Conservation (phyloP, 352 stramenopile species). For the Globisporangium nagaii region DNA sequence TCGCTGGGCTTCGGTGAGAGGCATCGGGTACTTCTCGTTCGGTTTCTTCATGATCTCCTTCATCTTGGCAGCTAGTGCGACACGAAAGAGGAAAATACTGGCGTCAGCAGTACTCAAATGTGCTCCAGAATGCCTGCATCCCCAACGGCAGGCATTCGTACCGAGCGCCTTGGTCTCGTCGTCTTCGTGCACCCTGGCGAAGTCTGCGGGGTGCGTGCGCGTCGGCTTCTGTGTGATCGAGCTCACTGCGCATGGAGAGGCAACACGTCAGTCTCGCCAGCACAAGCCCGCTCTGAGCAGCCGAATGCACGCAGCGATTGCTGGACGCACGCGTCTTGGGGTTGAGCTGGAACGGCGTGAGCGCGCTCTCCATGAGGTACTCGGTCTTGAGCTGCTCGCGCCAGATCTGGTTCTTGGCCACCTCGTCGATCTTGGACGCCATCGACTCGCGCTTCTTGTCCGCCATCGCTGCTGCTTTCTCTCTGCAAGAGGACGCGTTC, state of each 20-base stretch:
- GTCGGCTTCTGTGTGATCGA: conserved; percentile 74
- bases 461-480: conserved; percentile 31
- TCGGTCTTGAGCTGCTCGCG: conserved; percentile 84
- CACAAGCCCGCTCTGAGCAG: too few species aligned
- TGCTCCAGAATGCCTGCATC: too few species aligned
- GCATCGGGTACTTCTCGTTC: conserved; percentile 53
- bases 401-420: conserved; percentile 85
- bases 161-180: conserved; percentile 47
- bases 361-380: conserved; percentile 64
- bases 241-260: conserved; percentile 35
- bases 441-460: conserved; percentile 76
- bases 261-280: background rate
- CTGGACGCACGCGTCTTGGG: conserved; percentile 58
- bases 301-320: background rate
- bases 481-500: too few species aligned
- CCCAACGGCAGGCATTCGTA: conserved; percentile 7
- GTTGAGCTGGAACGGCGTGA: conserved; percentile 83
- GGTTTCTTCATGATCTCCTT: conserved; percentile 61
- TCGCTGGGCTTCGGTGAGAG: conserved; percentile 72
- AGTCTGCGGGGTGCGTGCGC: conserved; percentile 65
- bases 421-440: conserved; percentile 80
- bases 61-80: conserved; percentile 39
- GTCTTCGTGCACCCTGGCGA: conserved; percentile 51
- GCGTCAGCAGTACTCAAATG: too few species aligned
- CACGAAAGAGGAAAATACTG: background rate